Percentiles rank a stretch among this genome's conserved stretches.
These are phyloP conservation scores for Hamamelis virginiana DNA, from an alignment of 164 flowering plant genomes.

Conservation along the genomic window DNA sequence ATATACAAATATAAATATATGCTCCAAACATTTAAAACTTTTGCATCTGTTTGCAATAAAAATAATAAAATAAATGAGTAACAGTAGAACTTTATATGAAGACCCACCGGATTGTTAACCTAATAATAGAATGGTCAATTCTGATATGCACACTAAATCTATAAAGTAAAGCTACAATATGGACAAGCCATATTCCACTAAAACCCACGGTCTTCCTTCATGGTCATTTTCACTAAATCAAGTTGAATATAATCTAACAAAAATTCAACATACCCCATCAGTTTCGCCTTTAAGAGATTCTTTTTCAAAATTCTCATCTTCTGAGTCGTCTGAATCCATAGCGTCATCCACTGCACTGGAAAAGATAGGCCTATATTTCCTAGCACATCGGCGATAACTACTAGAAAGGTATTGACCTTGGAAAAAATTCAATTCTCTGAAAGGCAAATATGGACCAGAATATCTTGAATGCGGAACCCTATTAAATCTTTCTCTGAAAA, in stretches of 20 bases:
- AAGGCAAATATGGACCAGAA: slow-evolving; percentile 18
- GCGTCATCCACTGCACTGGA: slow-evolving; percentile 39
- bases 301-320: slow-evolving; percentile 29
- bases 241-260: not conserved
- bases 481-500: slow-evolving; percentile 21
- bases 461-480: slow-evolving; percentile 28
- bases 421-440: slow-evolving; percentile 20
- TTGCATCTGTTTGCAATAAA: no score
- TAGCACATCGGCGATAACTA: slow-evolving; percentile 18
- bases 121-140: not conserved
- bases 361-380: slow-evolving; percentile 25
- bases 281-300: slow-evolving; percentile 28
- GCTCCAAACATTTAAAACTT: no score
- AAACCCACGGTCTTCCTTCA: not conserved
- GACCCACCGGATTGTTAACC: not conserved
- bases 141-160: not conserved
- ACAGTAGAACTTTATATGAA: not conserved
- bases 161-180: not conserved
- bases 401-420: slow-evolving; percentile 21
- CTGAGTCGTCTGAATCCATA: slow-evolving; percentile 41
- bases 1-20: no score
- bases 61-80: no score
- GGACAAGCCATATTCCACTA: slow-evolving; percentile 2
- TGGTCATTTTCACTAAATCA: not conserved
- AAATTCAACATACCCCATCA: slow-evolving; percentile 35